Conservation (phyloP, 805 yeast genomes). For the Saccharomycopsis fermentans region DNA sequence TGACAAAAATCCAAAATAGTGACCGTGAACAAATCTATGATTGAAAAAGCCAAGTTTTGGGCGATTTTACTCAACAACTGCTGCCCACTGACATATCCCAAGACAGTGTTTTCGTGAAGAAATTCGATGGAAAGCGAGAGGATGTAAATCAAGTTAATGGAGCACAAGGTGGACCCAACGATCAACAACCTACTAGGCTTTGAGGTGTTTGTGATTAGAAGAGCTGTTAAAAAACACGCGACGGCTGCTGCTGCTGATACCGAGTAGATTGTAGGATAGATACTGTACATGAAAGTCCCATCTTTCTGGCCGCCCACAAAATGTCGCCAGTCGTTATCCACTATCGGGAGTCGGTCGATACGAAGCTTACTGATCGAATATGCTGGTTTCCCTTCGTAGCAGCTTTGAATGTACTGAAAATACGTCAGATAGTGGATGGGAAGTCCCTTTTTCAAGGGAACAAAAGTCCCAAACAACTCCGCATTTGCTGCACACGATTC, state of each 20-base stretch:
- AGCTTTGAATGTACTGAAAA: conserved; percentile 25
- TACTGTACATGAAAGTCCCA: conserved; percentile 42
- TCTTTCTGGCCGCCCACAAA: conserved; percentile 28
- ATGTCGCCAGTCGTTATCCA: conserved; percentile 38
- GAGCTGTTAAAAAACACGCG: conserved; percentile 50
- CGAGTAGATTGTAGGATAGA: conserved; percentile 54
- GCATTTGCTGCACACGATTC: neutral
- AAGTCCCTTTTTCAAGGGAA: neutral
- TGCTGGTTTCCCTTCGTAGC: conserved; percentile 27
- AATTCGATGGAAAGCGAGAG: conserved; percentile 38
- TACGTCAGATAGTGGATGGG: neutral
- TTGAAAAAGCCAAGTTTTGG: conserved; percentile 32
- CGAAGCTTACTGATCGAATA: conserved; percentile 27
- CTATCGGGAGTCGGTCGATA: conserved; percentile 31
- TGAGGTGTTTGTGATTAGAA: conserved; percentile 55
- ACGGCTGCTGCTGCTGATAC: conserved; percentile 56
- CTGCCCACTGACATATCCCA: conserved; percentile 32
- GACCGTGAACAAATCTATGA: conserved; percentile 49
- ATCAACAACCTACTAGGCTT: conserved; percentile 46
- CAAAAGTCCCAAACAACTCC: neutral
- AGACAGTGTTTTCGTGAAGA: conserved; percentile 31
- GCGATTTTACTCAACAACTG: conserved; percentile 36
- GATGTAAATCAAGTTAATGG: conserved; percentile 43
- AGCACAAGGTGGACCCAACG: conserved; percentile 40
- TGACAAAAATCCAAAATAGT: conserved; percentile 54